Base-by-base conservation (phyloP, 75 land plant species). In the Ceratopteris richardii region DNA sequence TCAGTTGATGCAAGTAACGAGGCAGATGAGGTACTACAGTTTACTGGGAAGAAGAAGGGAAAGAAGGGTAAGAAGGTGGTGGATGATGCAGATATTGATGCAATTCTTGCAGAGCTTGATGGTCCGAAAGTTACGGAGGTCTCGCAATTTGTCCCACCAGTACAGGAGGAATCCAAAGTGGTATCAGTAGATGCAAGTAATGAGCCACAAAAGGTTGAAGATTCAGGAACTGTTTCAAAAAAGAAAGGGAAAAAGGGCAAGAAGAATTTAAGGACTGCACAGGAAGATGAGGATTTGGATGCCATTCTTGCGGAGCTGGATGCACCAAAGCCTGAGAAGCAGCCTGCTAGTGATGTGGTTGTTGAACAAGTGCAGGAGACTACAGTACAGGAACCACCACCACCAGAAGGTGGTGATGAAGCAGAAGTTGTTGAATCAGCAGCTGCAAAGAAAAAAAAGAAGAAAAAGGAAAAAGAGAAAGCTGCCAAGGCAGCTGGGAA, bases 381-480 rank as follows among this genome's bases (percentile, higher is more conserved):
- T 12, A 65, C 36, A 54, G 66, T 30, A 31, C 10, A 61, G 3
- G 69, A 56, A 18, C 63, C 59, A 23, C 63, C 64, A 44, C 21
- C 56, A 50, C 77, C 29, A 42, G 80, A 50, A 31, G 66, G 69
- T 26, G 48, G 19, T 18, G 31, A 60, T 56, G 86, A 74, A 43
- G 84, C 51, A 17, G 82, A 62, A 29, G 79, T 46, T 27, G 84
- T 57, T 30, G 80, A 66, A 27, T 68, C 51, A 52, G 75, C 40
- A 59, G 82, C 88, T 21, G 88, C 89, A 2, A 86, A 88, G 53
- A 76, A 94, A 33, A 93, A 88, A 77, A 88, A 88, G 70, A 90
- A 86, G 75, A 83, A 86, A 72, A 92, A 92, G 67, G 85, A 92
- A 82, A 92, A 92, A 62, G 84, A 93, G 56, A 85, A 85, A 72